These are phyloP conservation scores for Neurospora hispaniola DNA, from an alignment of 495 filamentous ascomycete genomes.

Conservation along the genomic window DNA sequence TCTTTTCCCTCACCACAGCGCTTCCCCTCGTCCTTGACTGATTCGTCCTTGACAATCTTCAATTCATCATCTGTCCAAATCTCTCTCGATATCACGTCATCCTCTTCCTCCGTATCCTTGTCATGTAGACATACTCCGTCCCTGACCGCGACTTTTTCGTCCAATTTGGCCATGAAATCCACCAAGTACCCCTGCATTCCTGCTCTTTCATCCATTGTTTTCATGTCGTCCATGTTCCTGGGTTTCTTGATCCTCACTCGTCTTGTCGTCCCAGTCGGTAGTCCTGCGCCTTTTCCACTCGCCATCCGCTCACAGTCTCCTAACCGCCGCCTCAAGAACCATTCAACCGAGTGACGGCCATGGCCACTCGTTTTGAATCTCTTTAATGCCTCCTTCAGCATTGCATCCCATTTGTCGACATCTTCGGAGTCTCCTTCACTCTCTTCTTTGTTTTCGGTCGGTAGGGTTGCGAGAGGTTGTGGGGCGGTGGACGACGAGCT, in stretches of 20 bases:
- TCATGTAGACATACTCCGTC: neutral
- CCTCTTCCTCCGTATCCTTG: neutral
- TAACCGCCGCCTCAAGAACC: constrained; percentile 21
- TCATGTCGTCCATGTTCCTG: neutral
- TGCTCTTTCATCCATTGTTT: neutral
- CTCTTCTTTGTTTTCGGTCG: neutral
- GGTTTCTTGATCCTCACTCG: neutral
- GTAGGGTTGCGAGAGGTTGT: neutral
- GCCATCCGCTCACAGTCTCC: constrained; percentile 16
- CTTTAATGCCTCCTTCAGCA: neutral
- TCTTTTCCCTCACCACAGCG: neutral
- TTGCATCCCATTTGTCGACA: neutral
- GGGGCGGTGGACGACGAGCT: neutral
- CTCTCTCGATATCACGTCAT: neutral
- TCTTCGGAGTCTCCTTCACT: neutral
- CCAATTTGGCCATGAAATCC: neutral
- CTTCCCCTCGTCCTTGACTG: neutral
- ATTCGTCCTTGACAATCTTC: neutral
- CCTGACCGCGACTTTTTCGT: neutral
- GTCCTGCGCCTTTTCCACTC: neutral
- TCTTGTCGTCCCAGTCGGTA: neutral
- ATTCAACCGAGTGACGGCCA: constrained; percentile 12
- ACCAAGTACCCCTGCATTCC: neutral
- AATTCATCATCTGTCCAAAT: neutral
- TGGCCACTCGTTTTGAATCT: constrained; percentile 7